Conservation (phyloP, 345 rosid genomes). For the Eucalyptus curtisii region DNA sequence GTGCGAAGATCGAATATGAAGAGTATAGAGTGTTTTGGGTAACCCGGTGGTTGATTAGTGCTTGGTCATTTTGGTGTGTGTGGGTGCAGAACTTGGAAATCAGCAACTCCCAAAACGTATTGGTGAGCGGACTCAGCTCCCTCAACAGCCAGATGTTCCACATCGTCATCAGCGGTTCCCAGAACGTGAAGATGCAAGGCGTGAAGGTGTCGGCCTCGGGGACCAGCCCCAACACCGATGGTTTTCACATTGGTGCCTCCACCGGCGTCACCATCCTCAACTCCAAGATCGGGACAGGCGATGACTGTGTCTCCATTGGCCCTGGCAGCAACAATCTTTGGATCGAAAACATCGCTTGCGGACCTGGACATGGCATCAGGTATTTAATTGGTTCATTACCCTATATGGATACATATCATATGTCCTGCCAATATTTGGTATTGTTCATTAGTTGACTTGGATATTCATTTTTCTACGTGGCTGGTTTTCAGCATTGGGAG, state of each 20-base stretch:
- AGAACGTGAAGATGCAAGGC: slow-evolving; percentile 7
- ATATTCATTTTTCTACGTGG: not conserved
- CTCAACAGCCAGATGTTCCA: slow-evolving; percentile 19
- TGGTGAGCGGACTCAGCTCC: slow-evolving; percentile 12
- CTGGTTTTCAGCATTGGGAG: slow-evolving; percentile 9
- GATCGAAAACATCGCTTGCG: slow-evolving; percentile 10
- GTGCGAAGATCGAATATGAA: not conserved
- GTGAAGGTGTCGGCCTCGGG: slow-evolving; percentile 7
- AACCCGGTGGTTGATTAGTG: not conserved
- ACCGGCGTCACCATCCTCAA: slow-evolving; percentile 5
- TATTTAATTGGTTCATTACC: not conserved
- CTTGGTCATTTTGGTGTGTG: not conserved
- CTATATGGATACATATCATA: not conserved
- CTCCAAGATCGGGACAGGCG: slow-evolving; percentile 19
- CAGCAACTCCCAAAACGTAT: slow-evolving; percentile 6
- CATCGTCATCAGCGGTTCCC: slow-evolving; percentile 10
- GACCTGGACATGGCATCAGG: slow-evolving; percentile 35
- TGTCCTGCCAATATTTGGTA: not conserved
- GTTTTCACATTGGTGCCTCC: slow-evolving; percentile 12
- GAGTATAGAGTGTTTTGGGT: not conserved
- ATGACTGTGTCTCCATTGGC: slow-evolving; percentile 24
- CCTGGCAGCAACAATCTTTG: slow-evolving; percentile 14
- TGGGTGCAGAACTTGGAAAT: slow-evolving; percentile 6
- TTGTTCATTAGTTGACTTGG: not conserved
- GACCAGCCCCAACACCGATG: slow-evolving; percentile 25